These are phyloP conservation scores for Thraustochytrium sp. DNA, from an alignment of 352 stramenopile species.

Conservation along the genomic window DNA sequence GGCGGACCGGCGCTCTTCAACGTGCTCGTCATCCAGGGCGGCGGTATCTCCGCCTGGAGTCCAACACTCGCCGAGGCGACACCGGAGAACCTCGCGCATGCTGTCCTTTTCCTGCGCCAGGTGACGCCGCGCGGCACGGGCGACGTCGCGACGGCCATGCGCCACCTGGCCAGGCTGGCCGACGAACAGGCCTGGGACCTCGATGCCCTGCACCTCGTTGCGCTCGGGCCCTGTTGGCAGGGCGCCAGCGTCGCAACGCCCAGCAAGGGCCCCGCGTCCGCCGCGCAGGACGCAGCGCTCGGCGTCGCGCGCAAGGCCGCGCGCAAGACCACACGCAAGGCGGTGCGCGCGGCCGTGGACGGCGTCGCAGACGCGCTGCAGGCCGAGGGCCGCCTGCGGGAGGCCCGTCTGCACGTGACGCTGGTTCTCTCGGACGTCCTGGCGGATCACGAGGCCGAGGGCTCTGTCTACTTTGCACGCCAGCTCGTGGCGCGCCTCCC, in stretches of 20 bases:
- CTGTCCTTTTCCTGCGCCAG: neutral
- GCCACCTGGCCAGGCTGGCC: neutral
- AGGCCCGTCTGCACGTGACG: too few relatives aligned
- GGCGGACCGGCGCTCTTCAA: neutral
- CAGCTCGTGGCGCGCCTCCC: neutral
- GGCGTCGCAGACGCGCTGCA: neutral
- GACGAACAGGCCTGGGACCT: neutral
- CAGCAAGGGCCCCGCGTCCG: neutral
- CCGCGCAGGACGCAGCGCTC: neutral
- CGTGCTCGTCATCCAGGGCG: neutral
- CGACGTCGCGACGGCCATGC: neutral
- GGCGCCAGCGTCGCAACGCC: neutral
- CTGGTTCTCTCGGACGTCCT: neutral
- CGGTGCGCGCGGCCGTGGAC: neutral
- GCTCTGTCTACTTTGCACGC: neutral
- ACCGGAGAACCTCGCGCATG: neutral
- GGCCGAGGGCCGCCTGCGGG: neutral
- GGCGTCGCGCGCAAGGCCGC: too few relatives aligned
- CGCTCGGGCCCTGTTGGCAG: neutral
- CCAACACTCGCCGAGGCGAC: neutral
- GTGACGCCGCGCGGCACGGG: neutral
- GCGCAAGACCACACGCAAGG: neutral
- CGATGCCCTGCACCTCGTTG: neutral
- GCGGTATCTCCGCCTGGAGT: neutral
- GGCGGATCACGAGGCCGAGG: neutral